Evolutionary conservation across 2,329 filamentous ascomycete genomes (phyloP), one percentile per base, ranked within the genome.

Genomic region (Fusarium oxysporum): DNA sequence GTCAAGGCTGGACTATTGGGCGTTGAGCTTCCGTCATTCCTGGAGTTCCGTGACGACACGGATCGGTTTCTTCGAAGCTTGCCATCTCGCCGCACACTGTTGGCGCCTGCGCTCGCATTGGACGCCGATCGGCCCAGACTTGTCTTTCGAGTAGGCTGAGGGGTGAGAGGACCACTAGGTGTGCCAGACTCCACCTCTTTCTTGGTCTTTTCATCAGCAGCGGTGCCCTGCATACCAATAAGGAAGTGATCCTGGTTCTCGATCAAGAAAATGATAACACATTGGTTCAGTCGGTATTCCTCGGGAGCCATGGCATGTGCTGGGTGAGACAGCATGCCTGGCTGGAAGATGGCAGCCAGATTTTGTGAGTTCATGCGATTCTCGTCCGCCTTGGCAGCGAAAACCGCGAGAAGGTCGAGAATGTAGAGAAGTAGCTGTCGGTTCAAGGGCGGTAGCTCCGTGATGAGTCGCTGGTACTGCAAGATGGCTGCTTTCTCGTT

Each of bases 181-280:
- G 92, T 92, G 63, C 93, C 93, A 78, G 95, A 91, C 72, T 91
- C 86, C 47, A 92, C 88, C 76, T 89, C 88, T 76, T 89, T 85
- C 75, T 88, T 88, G 2, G 89, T 92, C 79, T 88, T 91, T 79
- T 97, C 94, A 79, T 98, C 95, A n/a, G 95, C 93, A n/a, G 91
- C 95, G n/a, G 95, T 98, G 48, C 96, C 96, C 80, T 95, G 94
- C 96, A 99, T 99, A 62, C 96, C 96, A 73, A 99, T 97, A 73
- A 99, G 86, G 86, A 99, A 99, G 82, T 97, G 94, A 79, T 99
- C 96, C 81, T 99, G 96, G 78, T 99, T 97, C 80, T 98, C 95
- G 74, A 99, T 99, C 76, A 99, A 85, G 82, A 99, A 99, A 56
- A 99, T 97, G 72, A 99, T 88, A 25, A 99, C 96, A 78, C 96